Base-by-base conservation (phyloP, 441 rosid species). In the Theobroma grandiflorum region DNA sequence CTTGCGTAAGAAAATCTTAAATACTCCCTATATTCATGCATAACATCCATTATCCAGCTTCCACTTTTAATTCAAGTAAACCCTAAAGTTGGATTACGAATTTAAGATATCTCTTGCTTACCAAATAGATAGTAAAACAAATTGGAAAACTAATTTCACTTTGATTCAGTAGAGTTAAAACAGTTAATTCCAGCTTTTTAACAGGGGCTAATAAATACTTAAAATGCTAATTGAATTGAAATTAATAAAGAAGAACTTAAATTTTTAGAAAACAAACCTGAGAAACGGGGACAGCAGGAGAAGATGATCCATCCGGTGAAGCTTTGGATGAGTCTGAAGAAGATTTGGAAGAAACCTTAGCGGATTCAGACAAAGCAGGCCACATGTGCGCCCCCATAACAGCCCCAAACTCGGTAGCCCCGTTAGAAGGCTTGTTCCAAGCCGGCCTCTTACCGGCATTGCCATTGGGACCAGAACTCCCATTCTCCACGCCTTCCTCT, bases 351-450 rank as follows among this genome's bases (percentile, higher is more conserved):
- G 91, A 80, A 85, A 81, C 82, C 87, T 90, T 89, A 61, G 93
- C 89, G 8, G 98, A 83, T 84, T 91, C 96, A 3, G 94, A 83
- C 63, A 96, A 86, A 69, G 97, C 91, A n/a, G 99, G 98, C 99
- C 99, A 96, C 1, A 90, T 84, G 52, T 84, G 87, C 61, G 96
- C 91, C 79, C 90, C 99, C 95, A 96, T 96, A 35, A 94, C 92
- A n/a, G 91, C 82, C 45, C 84, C 94, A 4, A 78, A 72, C 80
- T 91, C 97, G 66, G 75, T 33, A 18, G 87, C 85, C 6, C 91
- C 94, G 82, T 91, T 91, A 9, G 92, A 89, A 7, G 94, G 98
- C 83, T 78, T 87, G 67, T 84, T 93, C 98, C 98, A 93, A 16
- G 82, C 96, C 33, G 89, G 89, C 81, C 78, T 91, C 91, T 88